phyloP scores from a whole-genome alignment of 2,329 filamentous ascomycete species.

The Neophaeococcomyces aloes region DNA sequence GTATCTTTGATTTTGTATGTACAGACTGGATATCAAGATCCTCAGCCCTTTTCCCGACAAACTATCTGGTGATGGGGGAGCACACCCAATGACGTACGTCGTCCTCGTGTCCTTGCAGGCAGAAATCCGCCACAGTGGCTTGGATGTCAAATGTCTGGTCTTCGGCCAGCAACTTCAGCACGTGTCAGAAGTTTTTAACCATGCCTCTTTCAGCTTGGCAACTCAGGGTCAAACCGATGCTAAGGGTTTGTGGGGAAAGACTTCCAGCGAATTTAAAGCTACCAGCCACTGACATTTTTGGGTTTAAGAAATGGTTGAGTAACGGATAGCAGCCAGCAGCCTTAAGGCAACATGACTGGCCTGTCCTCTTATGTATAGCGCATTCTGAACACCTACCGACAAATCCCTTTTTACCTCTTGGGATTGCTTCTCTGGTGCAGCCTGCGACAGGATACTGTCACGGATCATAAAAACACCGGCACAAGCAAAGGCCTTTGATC shows the following conservation, averaged over 20 bases:
- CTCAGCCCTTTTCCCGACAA: too few relatives aligned
- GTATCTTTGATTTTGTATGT: too few relatives aligned
- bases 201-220: background rate
- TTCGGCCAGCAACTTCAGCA: background rate
- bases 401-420: background rate
- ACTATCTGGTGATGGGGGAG: too few relatives aligned
- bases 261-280: background rate
- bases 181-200: background rate
- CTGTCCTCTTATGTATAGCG: background rate
- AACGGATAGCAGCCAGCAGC: too few relatives aligned
- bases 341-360: background rate
- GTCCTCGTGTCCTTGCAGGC: background rate
- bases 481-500: too few relatives aligned
- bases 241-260: background rate
- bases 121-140: background rate
- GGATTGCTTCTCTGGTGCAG: too few relatives aligned
- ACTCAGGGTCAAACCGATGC: background rate
- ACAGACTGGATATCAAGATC: too few relatives aligned
- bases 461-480: too few relatives aligned
- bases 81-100: too few relatives aligned
- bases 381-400: background rate
- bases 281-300: conserved; percentile 3
- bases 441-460: background rate
- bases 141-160: background rate
- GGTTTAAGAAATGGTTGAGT: background rate